Evolutionary conservation across 73 alveolate genomes (phyloP), one percentile per base, ranked within the genome.

Genomic region (Blepharisma stoltei): DNA sequence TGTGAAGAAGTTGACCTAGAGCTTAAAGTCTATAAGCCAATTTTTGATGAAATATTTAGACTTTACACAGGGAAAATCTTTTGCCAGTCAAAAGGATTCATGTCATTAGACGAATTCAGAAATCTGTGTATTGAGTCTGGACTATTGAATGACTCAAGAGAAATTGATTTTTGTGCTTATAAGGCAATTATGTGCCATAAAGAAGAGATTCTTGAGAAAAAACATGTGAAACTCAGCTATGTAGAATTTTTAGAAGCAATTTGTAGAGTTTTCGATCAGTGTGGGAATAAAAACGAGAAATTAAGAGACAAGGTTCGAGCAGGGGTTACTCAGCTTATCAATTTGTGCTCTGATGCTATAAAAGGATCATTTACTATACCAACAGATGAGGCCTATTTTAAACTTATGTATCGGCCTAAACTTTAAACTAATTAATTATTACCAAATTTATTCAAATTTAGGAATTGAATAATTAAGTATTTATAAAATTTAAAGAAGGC

Each of bases 171-270:
- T 27, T 73, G 90, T 21, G 90, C 77, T 68, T 87, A 87, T 53
- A 67, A 83, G 44, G 71, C 95, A n/a, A 90, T 89, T 83, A 90
- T 90, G 94, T 86, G 94, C 49, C 85, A 92, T 65, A 81, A 83
- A 6, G 89, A 89, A 60, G 92, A 93, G 55, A 54, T 90, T 14
- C 85, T 82, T 11, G 55, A 32, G 37, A 93, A 89, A 21, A 80
- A 92, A 25, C 94, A 91, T 68, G 84, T 89, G 76, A 76, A 84
- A 49, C 89, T 91, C 95, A 37, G 76, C 37, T 79, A 71, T 69
- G 78, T 78, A 23, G 97, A 88, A 66, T 91, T 88, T 65, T 44
- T 91, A 18, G 97, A 91, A 81, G 95, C 90, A 8, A 44, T 69
- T n/a, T 38, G 79, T 25, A 38, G 89, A 45, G 71, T 54, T 6